Evolutionary conservation across 1,139 yeast species (phyloP).

Genomic region (Scheffersomyces stambukii): DNA sequence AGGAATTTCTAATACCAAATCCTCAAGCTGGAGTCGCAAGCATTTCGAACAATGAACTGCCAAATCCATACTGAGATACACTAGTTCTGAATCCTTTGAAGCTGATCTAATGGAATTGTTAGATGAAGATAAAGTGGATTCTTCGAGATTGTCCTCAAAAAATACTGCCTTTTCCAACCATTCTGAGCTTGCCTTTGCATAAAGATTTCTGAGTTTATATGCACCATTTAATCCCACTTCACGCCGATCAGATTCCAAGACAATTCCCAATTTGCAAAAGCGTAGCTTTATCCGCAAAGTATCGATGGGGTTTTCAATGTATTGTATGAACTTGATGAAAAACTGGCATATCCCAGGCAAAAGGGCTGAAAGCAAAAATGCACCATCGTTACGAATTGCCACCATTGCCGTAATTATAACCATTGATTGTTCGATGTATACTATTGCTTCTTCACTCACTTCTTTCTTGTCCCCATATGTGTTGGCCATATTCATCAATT

Average conservation of each 20-base stretch:
- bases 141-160: slow-evolving; percentile 13
- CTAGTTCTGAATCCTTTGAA: slow-evolving; percentile 38
- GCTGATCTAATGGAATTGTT: too few relatives aligned
- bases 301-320: slow-evolving; percentile 32
- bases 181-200: slow-evolving; percentile 55
- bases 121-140: too few relatives aligned
- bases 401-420: slow-evolving; percentile 38
- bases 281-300: slow-evolving; percentile 52
- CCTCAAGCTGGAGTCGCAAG: slow-evolving; percentile 50
- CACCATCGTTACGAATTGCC: slow-evolving; percentile 31
- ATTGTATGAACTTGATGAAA: slow-evolving; percentile 28
- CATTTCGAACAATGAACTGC: slow-evolving; percentile 64
- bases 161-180: slow-evolving; percentile 65
- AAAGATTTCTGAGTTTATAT: slow-evolving; percentile 52
- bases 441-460: slow-evolving; percentile 27
- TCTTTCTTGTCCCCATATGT: slow-evolving; percentile 22
- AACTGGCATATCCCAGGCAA: slow-evolving; percentile 30
- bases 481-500: slow-evolving; percentile 24
- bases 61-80: slow-evolving; percentile 57
- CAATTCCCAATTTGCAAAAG: slow-evolving; percentile 51
- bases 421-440: slow-evolving; percentile 38
- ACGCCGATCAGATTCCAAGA: slow-evolving; percentile 41
- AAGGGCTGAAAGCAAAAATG: slow-evolving; percentile 31
- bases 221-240: slow-evolving; percentile 51
- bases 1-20: slow-evolving; percentile 58